Evolutionary conservation across 257 asterid genomes (phyloP), one percentile per base, ranked within the genome.

Genomic region (Gentiana dahurica): DNA sequence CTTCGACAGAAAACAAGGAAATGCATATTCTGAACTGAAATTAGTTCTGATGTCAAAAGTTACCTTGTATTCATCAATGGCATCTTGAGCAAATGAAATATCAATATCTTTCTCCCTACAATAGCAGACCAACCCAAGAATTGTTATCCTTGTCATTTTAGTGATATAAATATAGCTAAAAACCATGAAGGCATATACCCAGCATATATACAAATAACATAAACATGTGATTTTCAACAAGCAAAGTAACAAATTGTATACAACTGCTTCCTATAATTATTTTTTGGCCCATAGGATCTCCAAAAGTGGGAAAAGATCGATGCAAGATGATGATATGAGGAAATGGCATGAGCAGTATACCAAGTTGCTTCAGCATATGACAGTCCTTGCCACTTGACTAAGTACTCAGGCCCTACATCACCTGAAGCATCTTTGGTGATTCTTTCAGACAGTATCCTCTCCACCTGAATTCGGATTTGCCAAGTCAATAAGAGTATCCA

Each of bases 351-450:
- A 33, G 38, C 44, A 55, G 58, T 49, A 44, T 68, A 92, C 99
- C 99, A 92, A 34, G 99, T 92, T 69, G 87, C 97, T 80, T 92
- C 99, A 57, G 97, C 99, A 74, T 92, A 92, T 58, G 97, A 92
- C 24, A 92, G 86, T 47, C 99, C 99, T 75, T 71, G 81, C 99
- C 99, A 92, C 81, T 92, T 92, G 78, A 92, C 85, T 75, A 92
- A 75, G 77, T 88, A 92, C 75, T 88, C 99, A 49, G 97, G 94
- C 53, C 75, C 94, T 50, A 86, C 91, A 74, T 86, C 81, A 58
- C 85, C 99, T 37, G 69, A 75, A 69, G 75, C 56, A 69, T 86
- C 99, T 61, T 82, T 88, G 59, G 75, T 65, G 54, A 92, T 83
- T 69, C 95, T 78, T 70, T 79, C 95, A 4, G 99, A 79, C 58